phyloP scores from a whole-genome alignment of 495 filamentous ascomycete genomes.

The Cercophora scortea region DNA sequence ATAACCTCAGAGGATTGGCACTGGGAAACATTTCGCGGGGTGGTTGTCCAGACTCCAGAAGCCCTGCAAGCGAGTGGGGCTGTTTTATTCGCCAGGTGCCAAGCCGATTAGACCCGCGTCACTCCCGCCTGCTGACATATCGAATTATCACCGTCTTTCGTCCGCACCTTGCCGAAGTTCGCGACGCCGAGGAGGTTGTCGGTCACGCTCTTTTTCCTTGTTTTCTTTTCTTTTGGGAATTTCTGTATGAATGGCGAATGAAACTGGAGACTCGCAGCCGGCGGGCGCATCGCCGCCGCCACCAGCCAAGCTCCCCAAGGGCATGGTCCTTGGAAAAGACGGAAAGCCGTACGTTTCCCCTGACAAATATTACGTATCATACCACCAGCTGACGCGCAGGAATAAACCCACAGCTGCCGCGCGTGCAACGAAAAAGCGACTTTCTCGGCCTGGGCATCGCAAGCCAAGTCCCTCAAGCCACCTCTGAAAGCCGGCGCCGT shows the following conservation, averaged over 20 bases:
- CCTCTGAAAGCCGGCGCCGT: slow-evolving; percentile 3
- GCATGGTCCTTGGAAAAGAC: slow-evolving; percentile 81
- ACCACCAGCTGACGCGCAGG: no score
- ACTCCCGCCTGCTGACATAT: no score
- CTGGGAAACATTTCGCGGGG: neutral
- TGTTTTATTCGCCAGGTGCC: no score
- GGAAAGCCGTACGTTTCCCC: slow-evolving; percentile 82
- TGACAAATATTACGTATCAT: neutral
- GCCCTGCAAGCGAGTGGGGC: no score
- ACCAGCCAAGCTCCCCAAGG: slow-evolving; percentile 54
- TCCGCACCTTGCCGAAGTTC: no score
- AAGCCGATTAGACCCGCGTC: no score
- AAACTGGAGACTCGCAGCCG: slow-evolving; percentile 19
- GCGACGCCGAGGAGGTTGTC: no score
- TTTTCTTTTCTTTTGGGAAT: neutral
- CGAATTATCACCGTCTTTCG: no score
- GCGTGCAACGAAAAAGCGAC: slow-evolving; percentile 69
- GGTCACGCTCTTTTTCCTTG: neutral
- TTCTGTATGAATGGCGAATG: neutral
- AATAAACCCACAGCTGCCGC: slow-evolving; percentile 58
- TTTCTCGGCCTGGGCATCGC: slow-evolving; percentile 50
- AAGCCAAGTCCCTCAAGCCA: slow-evolving; percentile 55
- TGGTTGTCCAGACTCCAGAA: neutral
- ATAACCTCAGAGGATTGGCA: neutral
- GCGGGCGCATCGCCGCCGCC: slow-evolving; percentile 8